Base-by-base conservation (phyloP, 2,329 filamentous ascomycete genomes). In the Teratosphaeria nubilosa region DNA sequence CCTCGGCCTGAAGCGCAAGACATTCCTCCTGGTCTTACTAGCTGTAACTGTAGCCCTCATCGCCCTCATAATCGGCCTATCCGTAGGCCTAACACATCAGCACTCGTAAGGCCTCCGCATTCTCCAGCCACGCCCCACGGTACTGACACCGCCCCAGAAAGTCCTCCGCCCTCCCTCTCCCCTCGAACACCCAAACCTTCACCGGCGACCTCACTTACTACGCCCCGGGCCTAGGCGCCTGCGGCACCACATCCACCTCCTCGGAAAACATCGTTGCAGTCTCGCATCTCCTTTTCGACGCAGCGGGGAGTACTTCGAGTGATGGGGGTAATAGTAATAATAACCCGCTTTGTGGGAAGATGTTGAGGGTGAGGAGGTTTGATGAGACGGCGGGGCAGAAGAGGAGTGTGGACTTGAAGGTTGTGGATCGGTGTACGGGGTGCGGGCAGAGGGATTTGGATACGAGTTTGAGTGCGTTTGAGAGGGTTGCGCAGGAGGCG, bases 121-220 rank as follows among this genome's bases (percentile, higher is more conserved):
- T 30, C 34, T 48, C 4, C 6, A 9, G 14, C 32, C n/a, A 22
- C 16, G 13, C 1, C 27, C 16, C 37, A 2, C 9, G 54, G 50
- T 14, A 48, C 9, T 50, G 7, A 32, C 27, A 37, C 24, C 27
- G 54, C 37, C 52, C 56, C n/a, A 48, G 41, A 55, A n/a, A 52
- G 25, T 6, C 48, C 22, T 56, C 27, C 56, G 78, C 80, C 61
- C 72, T 83, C 6, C 80, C 80, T 3, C 74, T 83, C 7, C 81
- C 81, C 2, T 74, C 73, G 25, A 77, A 80, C 57, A 75, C 76
- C 11, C 75, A 78, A 1, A 77, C 78, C 0, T 83, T 82, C 65
- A 78, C 74, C 3, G 86, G 86, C 56, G 85, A 88, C 54, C 70
- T 88, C 55, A 90, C 86, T 0, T 91, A 85, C 74, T 91, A 87